Evolutionary conservation across 2,329 filamentous ascomycete genomes (phyloP), one percentile per base, ranked within the genome.

Genomic region (Botryosphaeria dothidea): DNA sequence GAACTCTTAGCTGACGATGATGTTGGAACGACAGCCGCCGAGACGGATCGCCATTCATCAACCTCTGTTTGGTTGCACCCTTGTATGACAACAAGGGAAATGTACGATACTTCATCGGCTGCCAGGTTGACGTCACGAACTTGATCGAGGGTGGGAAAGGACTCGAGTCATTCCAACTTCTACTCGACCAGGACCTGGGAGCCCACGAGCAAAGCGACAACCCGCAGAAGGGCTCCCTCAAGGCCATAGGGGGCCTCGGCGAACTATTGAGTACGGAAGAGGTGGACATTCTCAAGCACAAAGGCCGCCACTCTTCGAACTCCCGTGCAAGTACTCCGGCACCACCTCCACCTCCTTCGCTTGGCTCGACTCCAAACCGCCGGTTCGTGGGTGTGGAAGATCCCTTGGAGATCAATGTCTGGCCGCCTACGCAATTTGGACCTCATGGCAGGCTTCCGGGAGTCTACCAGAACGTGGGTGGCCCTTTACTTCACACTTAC

Each of bases 1-100:
- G 25, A 17, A 58, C 21, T 8, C 3, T 21, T 7, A 9, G 19
- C 56, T 60, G n/a, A 60, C 41, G 2, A 46, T 11, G n/a, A 41
- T 34, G n/a, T 31, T 38, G 5, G 11, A 29, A 52, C 45, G 7
- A 52, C 43, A 85, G 83, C 71, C 84, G 88, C 19, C 84, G 89
- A 19, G 89, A 92, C 69, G 89, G 90, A 0, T 88, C 86, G 0
- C 88, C 89, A 0, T 92, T 92, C 71, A 86, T 92, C 80, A 92
- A 92, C 68, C 80, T 92, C 6, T 80, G 91, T 17, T 90, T 91
- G 86, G 84, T 86, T 4, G 86, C 89, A 1, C 90, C 89, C 0
- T 77, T 92, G 0, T 85, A 86, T 69, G 89, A 92, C 71, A 87
- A 84, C 66, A 83, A 84, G 27, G 89, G 89, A 1, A 79, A 80